These are phyloP conservation scores for Aspergillus ruber DNA, from an alignment of 2,329 filamentous ascomycete species.

Conservation along the genomic window DNA sequence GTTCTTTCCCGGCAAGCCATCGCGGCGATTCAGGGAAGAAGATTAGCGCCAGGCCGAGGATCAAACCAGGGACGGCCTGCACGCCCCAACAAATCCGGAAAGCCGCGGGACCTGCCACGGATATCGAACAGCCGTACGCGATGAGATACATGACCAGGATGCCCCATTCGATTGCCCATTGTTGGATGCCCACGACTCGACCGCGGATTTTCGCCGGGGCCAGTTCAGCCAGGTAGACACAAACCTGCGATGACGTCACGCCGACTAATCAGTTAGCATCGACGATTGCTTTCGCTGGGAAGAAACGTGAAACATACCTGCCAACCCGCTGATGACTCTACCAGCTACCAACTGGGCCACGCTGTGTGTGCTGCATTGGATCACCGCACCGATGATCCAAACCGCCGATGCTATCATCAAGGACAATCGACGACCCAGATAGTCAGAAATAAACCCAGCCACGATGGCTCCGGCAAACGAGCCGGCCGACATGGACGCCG, in stretches of 20 bases:
- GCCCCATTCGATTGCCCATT: constrained; percentile 40
- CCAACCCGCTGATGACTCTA: constrained; percentile 40
- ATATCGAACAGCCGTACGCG: constrained; percentile 32
- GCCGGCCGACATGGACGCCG: constrained; percentile 64
- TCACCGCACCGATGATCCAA: constrained; percentile 29
- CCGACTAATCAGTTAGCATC: constrained; percentile 22
- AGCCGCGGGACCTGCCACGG: constrained; percentile 34
- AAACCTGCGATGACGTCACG: constrained; percentile 39
- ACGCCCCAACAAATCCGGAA: constrained; percentile 59
- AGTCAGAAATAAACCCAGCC: constrained; percentile 32
- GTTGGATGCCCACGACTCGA: constrained; percentile 39
- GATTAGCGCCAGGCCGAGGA: constrained; percentile 49
- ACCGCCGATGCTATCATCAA: constrained; percentile 31
- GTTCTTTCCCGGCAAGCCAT: constrained; percentile 56
- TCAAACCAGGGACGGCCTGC: constrained; percentile 54
- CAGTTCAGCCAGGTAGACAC: constrained; percentile 41
- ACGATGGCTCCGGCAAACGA: constrained; percentile 57
- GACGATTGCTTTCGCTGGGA: not conserved
- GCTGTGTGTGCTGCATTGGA: constrained; percentile 27
- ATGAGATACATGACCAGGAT: constrained; percentile 42
- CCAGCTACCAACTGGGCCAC: constrained; percentile 41
- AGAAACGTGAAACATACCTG: constrained; percentile 11
- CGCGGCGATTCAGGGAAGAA: constrained; percentile 57
- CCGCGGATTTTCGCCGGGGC: constrained; percentile 38
- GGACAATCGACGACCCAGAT: constrained; percentile 35